Evolutionary conservation across 2,329 filamentous ascomycete genomes (phyloP), one percentile per base, ranked within the genome.

Genomic region (Hypoxylon sp.): DNA sequence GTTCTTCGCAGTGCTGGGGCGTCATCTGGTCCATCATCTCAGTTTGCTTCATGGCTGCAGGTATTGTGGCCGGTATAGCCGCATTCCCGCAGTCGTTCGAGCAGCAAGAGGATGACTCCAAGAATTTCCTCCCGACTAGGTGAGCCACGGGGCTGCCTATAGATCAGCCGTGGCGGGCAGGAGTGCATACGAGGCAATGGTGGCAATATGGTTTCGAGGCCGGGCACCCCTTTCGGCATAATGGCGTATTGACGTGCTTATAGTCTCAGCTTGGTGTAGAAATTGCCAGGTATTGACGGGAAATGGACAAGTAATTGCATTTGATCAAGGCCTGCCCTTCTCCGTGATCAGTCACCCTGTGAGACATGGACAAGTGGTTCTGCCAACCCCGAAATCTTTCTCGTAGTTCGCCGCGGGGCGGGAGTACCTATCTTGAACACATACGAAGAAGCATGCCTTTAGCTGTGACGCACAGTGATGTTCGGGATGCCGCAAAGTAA

Each of bases 1-100:
- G 90, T 29, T 92, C 88, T 0, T 91, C 88, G 1, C 88, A 89
- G 69, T 92, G 89, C 79, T 92, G 90, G 90, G 90, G 90, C 7
- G 79, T 92, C 11, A 83, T 92, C 49, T 94, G 90, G 90, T 88
- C 85, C 46, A 76, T 93, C 48, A 83, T 94, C 49, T 90, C 88
- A 0, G 69, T 92, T 20, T 61, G 82, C 0, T 87, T 94, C 71
- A 91, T 93, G 88, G 83, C 86, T 4, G 79, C 79, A 11, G 89
- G 86, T 1, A 92, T 94, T 62, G 74, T 93, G n/a, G 88, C 87
- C 3, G 90, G 88, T 1, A 81, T 94, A 37, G 90, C 89, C 0
- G 89, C 89, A 6, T 93, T 93, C 69, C 87, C 86, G 0, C 81
- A 92, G 73, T 86, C 85, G 1, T 88, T 86, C 65, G 79, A 79